Evolutionary conservation across 2,329 filamentous ascomycete genomes (phyloP), one percentile per base, ranked within the genome.

Genomic region (Aspergillus pseudotamarii): DNA sequence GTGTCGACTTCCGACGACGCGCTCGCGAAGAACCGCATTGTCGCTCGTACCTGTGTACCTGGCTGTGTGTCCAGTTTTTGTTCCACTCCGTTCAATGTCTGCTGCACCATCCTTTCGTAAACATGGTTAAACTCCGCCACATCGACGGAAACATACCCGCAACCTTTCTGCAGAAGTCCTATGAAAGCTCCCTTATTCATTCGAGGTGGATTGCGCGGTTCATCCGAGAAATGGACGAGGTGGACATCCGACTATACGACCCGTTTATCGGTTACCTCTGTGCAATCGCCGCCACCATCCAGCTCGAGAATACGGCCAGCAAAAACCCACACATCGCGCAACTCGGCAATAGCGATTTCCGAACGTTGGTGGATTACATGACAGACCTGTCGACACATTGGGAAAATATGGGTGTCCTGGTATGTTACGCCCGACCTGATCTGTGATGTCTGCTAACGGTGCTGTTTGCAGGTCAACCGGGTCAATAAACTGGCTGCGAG

Each of bases 111-210:
- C 72, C 72, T 0, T 73, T 73, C 32, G 67, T 73, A 11, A 68
- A 67, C 1, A 72, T 72, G 70, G 66, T 68, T 53, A 73, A 73
- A 51, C 66, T 73, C 14, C 69, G 71, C 9, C 64, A 70, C 6
- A 65, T 70, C 55, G 66, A 60, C 9, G 67, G 64, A 2, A 71
- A 72, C 28, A 53, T 73, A 1, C 69, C 71, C 0, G 66, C 69
- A 10, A 72, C 72, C 1, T 72, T 71, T 41, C 41, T 73, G 26
- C 72, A 73, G 58, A 73, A 73, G 55, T 73, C 71, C 0, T 70
- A 71, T 50, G 70, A 73, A 53, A 71, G 67, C 4, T 73, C 70
- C 9, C 61, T 73, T 6, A 66, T 73, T 11, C 71, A 73, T 43
- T 72, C 72, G 11, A 51, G 68, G 30, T 73, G 72, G 72, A 71